Percentiles rank a stretch among this genome's conserved stretches.
Evolutionary conservation across 1,284 basidiomycete genomes (phyloP).

Genomic region (Agaricales sp.): DNA sequence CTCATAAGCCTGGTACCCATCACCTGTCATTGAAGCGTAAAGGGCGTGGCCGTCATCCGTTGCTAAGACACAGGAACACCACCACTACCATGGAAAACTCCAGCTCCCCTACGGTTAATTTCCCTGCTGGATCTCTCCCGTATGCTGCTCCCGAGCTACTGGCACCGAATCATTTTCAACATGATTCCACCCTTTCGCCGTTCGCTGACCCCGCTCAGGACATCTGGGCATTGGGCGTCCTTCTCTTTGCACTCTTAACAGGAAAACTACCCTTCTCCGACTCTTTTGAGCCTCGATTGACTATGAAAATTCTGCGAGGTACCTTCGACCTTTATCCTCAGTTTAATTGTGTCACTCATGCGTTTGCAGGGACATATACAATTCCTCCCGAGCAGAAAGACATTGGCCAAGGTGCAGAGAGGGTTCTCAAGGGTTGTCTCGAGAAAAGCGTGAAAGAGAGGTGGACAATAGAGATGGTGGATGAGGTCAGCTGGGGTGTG

Average conservation of each 20-base stretch:
- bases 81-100: constrained; percentile 3
- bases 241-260: constrained; percentile 76
- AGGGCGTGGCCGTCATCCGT: neutral
- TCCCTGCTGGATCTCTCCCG: constrained; percentile 80
- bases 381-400: constrained; percentile 31
- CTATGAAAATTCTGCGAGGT: constrained; percentile 86
- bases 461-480: constrained; percentile 70
- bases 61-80: constrained; percentile 8
- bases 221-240: constrained; percentile 87
- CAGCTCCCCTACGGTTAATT: constrained; percentile 23
- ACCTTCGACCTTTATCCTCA: constrained; percentile 10
- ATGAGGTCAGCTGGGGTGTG: constrained; percentile 70
- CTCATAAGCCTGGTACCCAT: constrained; percentile 16
- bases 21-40: neutral
- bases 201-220: constrained; percentile 67
- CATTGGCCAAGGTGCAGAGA: constrained; percentile 61
- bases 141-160: constrained; percentile 69
- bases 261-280: constrained; percentile 80
- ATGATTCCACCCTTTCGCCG: constrained; percentile 15
- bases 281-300: constrained; percentile 80
- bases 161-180: constrained; percentile 20
- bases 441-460: constrained; percentile 46
- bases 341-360: constrained; percentile 5
- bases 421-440: constrained; percentile 68
- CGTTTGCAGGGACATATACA: constrained; percentile 44